Base-by-base conservation (phyloP, 169 alveolate species). In the Hepatocystis sp. region DNA sequence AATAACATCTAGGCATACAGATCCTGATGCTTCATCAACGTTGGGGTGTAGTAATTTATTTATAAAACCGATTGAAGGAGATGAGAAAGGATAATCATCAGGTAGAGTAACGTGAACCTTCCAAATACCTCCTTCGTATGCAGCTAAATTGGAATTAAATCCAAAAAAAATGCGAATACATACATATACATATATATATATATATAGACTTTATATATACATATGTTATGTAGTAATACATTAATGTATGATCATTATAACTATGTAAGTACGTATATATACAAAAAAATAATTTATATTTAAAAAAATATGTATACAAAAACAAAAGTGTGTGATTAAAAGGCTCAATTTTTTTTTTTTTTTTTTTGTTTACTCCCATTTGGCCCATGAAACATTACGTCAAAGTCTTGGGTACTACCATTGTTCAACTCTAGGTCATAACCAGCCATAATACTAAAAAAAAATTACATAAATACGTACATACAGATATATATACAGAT, bases 1-100 rank as follows among this genome's bases (percentile, higher is more conserved):
- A 55, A 98, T 97, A 19, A 97, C 99, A 88, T 98, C 99, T 36
- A 98, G 91, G 68, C 99, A 98, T 25, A 98, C 98, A 7, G 98
- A 94, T 21, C 99, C 99, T 17, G 99, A 96, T 81, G 98, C 96
- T 85, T 97, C 99, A 86, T 98, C 99, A 15, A 97, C 98, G 76
- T 98, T 98, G 0, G 99, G 99, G 84, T 97, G 99, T 49, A 93
- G 94, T 19, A 97, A 94, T 84, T 94, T 96, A 86, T 97, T 96
- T 34, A 91, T 78, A 86, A 98, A 98, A 0, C 99, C 99, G 40
- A 98, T 97, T 5, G 98, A 95, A 0, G 99, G 99, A 0, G 98
- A 95, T 49, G 98, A 98, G 84, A 95, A 98, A 10, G 99, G 99
- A 81, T 98, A 98, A 55, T 97, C 93, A 60, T 97, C 99, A n/a